phyloP scores from a whole-genome alignment of 768 basidiomycete genomes.

The Sporobolomyces phaffii region DNA sequence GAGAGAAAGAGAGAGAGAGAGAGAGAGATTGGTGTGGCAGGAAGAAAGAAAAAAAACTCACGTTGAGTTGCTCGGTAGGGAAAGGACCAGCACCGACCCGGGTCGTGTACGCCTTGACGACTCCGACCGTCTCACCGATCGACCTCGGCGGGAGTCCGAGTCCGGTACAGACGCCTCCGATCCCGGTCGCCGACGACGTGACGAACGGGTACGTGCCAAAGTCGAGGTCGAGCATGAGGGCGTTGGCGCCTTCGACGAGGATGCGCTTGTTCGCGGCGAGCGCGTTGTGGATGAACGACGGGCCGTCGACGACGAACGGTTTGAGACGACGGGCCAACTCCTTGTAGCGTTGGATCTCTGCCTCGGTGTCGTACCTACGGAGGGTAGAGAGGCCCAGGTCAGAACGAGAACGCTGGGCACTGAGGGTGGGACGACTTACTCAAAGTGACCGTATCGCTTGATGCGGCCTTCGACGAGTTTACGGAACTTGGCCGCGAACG shows the following conservation, averaged over 20 bases:
- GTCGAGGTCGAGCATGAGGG: constrained; percentile 96
- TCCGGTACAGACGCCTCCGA: constrained; percentile 95
- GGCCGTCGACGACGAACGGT: constrained; percentile 84
- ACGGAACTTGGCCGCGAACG: constrained; percentile 86
- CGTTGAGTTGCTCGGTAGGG: constrained; percentile 89
- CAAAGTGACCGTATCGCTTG: constrained; percentile 95
- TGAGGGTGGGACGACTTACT: constrained; percentile 45
- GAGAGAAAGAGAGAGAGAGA: neutral
- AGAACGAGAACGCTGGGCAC: neutral
- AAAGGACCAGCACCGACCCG: constrained; percentile 98
- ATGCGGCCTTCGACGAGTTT: constrained; percentile 92
- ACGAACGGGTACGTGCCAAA: constrained; percentile 98
- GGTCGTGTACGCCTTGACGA: constrained; percentile 96
- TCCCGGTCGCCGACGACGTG: constrained; percentile 84
- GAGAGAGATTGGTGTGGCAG: too few species aligned
- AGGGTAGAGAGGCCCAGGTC: too few species aligned
- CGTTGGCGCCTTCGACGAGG: constrained; percentile 95
- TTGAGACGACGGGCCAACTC: constrained; percentile 71
- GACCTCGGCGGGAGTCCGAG: constrained; percentile 89
- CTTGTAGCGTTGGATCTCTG: constrained; percentile 88
- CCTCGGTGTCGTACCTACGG: constrained; percentile 81
- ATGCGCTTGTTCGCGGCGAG: constrained; percentile 68
- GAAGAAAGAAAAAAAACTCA: too few species aligned
- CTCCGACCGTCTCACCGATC: constrained; percentile 81
- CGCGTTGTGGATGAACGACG: constrained; percentile 75